Percentiles rank a stretch among this genome's conserved stretches.
Conservation (phyloP, 2,329 filamentous ascomycete genomes). For the Fusarium torulosum region DNA sequence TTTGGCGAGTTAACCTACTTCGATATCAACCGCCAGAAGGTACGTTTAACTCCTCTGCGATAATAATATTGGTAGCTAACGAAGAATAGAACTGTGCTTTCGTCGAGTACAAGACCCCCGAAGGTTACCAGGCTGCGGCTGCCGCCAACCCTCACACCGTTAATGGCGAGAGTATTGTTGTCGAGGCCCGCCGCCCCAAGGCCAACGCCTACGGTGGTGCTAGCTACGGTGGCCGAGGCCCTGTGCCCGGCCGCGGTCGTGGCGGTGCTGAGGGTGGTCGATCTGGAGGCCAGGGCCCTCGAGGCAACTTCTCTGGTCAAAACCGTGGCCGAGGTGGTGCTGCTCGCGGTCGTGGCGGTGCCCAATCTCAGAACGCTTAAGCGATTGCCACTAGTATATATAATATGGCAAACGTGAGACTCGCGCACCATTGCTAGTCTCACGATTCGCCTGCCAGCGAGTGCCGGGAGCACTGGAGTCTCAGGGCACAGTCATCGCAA, state of each 20-base stretch:
- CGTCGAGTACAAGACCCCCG: conserved; percentile 86
- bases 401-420: conserved; percentile 18
- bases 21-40: conserved; percentile 86
- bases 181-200: conserved; percentile 90
- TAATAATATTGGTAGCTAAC: conserved; percentile 21
- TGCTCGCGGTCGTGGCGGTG: conserved; percentile 72
- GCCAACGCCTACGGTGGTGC: conserved; percentile 76
- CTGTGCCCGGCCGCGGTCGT: conserved; percentile 72
- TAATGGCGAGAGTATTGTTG: conserved; percentile 82
- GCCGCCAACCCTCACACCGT: conserved; percentile 88
- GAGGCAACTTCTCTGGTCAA: conserved; percentile 77
- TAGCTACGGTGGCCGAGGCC: conserved; percentile 74
- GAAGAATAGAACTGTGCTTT: conserved; percentile 88
- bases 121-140: conserved; percentile 86
- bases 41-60: conserved; percentile 56
- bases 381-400: conserved; percentile 15
- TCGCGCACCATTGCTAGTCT: conserved; percentile 9
- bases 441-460: conserved; percentile 4
- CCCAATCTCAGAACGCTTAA: conserved; percentile 67
- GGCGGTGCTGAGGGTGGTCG: conserved; percentile 73
- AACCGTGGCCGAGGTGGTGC: conserved; percentile 75
- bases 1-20: conserved; percentile 80
- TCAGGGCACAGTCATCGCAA: conserved; percentile 1
- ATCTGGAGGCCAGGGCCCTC: conserved; percentile 71
- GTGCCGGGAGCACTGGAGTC: conserved; percentile 1